phyloP scores from a whole-genome alignment of 768 basidiomycete species.

The Kwoniella europaea region DNA sequence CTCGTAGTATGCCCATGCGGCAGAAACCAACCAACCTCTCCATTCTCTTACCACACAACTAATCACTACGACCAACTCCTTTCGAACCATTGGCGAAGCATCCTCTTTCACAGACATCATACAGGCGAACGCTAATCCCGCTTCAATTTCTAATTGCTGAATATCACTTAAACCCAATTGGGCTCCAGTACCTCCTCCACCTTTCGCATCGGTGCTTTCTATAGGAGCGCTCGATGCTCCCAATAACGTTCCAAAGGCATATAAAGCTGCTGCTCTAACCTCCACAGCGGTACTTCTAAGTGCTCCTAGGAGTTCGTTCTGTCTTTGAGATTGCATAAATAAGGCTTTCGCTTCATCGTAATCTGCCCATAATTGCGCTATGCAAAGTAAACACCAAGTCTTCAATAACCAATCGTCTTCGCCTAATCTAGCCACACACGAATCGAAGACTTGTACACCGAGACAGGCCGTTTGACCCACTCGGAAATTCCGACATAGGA shows the following conservation, averaged over 20 bases:
- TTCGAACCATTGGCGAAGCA: conserved; percentile 93
- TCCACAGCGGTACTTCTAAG: conserved; percentile 88
- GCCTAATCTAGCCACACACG: conserved; percentile 80
- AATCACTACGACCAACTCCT: conserved; percentile 87
- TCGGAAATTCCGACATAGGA: conserved; percentile 86
- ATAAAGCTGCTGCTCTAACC: conserved; percentile 87
- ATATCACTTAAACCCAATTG: conserved; percentile 61
- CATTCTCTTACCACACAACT: conserved; percentile 94
- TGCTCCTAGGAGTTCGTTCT: conserved; percentile 78
- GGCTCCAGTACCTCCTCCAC: conserved; percentile 84
- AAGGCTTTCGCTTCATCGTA: conserved; percentile 88
- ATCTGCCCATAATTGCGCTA: conserved; percentile 89
- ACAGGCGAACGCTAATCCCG: conserved; percentile 86
- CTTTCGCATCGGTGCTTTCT: conserved; percentile 68
- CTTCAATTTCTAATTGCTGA: conserved; percentile 68
- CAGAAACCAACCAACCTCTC: conserved; percentile 93
- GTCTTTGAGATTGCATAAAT: conserved; percentile 73
- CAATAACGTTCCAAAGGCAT: conserved; percentile 89
- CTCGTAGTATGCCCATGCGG: conserved; percentile 96
- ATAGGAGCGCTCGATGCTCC: conserved; percentile 70
- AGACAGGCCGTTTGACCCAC: conserved; percentile 85
- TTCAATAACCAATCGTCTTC: conserved; percentile 90
- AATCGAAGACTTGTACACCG: conserved; percentile 73
- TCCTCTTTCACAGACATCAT: conserved; percentile 88
- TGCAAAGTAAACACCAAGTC: conserved; percentile 92